Evolutionary conservation across 2,329 filamentous ascomycete species (phyloP).

Genomic region (Alternaria triticina): DNA sequence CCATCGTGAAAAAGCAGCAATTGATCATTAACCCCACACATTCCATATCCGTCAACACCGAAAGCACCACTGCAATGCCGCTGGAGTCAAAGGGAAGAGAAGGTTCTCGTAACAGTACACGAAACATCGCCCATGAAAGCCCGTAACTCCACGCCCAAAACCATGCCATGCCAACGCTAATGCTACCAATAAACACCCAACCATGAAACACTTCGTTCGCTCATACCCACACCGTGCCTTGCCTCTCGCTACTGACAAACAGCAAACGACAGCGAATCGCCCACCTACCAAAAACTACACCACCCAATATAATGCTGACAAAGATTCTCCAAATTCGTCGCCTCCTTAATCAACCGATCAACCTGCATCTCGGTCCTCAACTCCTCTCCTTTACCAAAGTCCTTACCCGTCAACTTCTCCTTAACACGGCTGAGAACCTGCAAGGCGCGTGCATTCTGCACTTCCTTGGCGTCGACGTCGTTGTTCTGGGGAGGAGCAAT

Average conservation of each 20-base stretch:
- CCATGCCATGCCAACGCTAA: conserved; percentile 7
- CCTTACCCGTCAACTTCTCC: conserved; percentile 92
- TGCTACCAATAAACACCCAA: background rate
- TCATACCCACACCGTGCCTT: background rate
- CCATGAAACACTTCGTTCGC: background rate
- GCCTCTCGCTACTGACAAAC: background rate
- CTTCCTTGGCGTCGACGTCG: conserved; percentile 65
- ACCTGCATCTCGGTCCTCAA: conserved; percentile 87
- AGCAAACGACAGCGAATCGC: background rate
- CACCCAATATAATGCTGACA: conserved; percentile 99
- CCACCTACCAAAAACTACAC: conserved; percentile 90
- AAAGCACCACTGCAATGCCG: conserved; percentile 3
- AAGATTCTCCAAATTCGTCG: conserved; percentile 94
- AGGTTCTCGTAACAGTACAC: background rate
- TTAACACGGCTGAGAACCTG: conserved; percentile 91
- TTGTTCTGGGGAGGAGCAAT: conserved; percentile 42
- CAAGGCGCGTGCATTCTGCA: conserved; percentile 89
- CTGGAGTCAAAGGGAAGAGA: background rate
- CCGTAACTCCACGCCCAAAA: background rate
- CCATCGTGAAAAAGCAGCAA: background rate
- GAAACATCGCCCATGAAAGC: conserved; percentile 1
- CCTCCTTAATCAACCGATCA: conserved; percentile 91
- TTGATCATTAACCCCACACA: background rate
- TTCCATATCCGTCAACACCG: background rate
- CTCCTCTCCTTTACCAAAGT: conserved; percentile 83